A percentile compares a stretch with the other conserved stretches of the same genome.
Conservation (phyloP, 2,329 filamentous ascomycete genomes). For the Trichocomaceae sp. region DNA sequence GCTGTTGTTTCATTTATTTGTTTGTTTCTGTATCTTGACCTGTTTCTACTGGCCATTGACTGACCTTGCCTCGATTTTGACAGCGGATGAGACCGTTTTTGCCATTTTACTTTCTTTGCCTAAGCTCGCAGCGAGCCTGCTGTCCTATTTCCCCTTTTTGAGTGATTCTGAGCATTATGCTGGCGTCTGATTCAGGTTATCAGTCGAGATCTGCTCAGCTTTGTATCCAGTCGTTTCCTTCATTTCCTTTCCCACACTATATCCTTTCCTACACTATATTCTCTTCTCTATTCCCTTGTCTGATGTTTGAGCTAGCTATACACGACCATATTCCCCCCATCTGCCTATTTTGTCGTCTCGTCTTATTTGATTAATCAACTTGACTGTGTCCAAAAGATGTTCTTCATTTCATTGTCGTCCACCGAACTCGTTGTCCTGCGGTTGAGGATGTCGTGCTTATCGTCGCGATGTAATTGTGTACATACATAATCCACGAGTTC, state of each 20-base stretch:
- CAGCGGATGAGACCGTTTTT: conserved; percentile 15
- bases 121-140: conserved; percentile 25
- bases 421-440: not conserved
- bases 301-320: conserved; percentile 6
- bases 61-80: conserved; percentile 4
- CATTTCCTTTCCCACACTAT: not conserved
- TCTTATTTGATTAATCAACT: not conserved
- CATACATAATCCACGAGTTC: conserved; percentile 9
- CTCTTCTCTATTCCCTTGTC: conserved; percentile 12
- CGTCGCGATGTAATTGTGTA: conserved; percentile 8
- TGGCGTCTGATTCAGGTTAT: conserved; percentile 32
- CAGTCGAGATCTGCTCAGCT: conserved; percentile 27
- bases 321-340: conserved; percentile 12
- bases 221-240: conserved; percentile 16
- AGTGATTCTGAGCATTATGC: conserved; percentile 27
- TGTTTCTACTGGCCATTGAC: conserved; percentile 6
- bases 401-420: not conserved
- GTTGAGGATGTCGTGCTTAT: not conserved
- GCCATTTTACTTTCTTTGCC: conserved; percentile 6
- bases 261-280: conserved; percentile 2
- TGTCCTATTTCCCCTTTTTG: conserved; percentile 20
- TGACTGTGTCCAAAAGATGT: conserved; percentile 3
- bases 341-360: not conserved
- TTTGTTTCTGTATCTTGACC: not conserved
- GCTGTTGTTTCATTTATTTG: not conserved